A percentile compares a stretch with the other conserved stretches of the same genome.
Evolutionary conservation across 2,329 filamentous ascomycete species (phyloP).

Genomic region (Acrocalymma vagum): DNA sequence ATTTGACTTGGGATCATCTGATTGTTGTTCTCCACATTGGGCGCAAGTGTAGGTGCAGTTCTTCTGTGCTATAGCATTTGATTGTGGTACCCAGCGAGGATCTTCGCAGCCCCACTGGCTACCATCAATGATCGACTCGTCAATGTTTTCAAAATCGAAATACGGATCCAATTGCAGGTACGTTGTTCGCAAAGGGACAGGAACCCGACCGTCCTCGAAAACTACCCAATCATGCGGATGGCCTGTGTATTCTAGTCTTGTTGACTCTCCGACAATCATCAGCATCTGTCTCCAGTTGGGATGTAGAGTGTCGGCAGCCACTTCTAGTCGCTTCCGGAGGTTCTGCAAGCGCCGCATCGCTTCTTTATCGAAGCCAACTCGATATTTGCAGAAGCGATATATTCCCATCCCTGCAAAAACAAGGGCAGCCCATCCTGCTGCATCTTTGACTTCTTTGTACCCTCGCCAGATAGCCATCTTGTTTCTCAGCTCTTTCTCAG

Average conservation of each 20-base stretch:
- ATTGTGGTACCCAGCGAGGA: slow-evolving; percentile 53
- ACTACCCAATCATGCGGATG: slow-evolving; percentile 64
- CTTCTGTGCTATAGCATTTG: slow-evolving; percentile 31
- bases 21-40: slow-evolving; percentile 59
- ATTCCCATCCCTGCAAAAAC: slow-evolving; percentile 67
- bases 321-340: slow-evolving; percentile 59
- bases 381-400: slow-evolving; percentile 69
- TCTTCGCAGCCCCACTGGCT: slow-evolving; percentile 59
- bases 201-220: slow-evolving; percentile 52
- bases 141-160: slow-evolving; percentile 59
- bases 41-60: slow-evolving; percentile 51
- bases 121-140: slow-evolving; percentile 60
- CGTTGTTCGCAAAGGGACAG: slow-evolving; percentile 55
- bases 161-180: slow-evolving; percentile 58
- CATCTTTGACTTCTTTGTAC: slow-evolving; percentile 66
- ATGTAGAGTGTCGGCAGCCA: slow-evolving; percentile 62
- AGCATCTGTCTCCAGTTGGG: slow-evolving; percentile 62
- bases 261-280: slow-evolving; percentile 54
- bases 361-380: slow-evolving; percentile 61
- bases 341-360: slow-evolving; percentile 58
- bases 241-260: slow-evolving; percentile 53
- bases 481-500: slow-evolving; percentile 66
- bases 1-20: slow-evolving; percentile 59
- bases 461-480: slow-evolving; percentile 64
- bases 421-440: slow-evolving; percentile 64